Percentiles rank a stretch among this genome's conserved stretches.
Conservation (phyloP, 441 rosid species). For the Geranium incanum region DNA sequence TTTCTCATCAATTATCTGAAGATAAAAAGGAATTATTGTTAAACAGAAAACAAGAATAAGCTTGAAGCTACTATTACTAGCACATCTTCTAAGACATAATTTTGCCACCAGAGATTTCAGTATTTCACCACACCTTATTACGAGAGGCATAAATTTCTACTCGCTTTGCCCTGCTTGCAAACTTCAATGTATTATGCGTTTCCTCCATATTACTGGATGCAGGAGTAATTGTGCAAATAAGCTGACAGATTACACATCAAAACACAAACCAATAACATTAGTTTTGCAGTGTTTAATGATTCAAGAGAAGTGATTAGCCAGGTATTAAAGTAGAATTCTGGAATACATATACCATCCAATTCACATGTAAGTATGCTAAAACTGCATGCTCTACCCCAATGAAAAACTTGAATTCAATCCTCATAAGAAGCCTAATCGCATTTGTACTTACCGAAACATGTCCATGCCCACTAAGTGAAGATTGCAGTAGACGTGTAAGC, state of each 20-base stretch:
- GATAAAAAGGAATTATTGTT: conserved; percentile 15
- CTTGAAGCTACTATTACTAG: conserved; percentile 8
- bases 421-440: conserved; percentile 7
- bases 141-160: conserved; percentile 96
- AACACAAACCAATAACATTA: conserved; percentile 15
- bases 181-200: conserved; percentile 95
- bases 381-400: not conserved
- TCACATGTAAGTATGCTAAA: not conserved
- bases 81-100: not conserved
- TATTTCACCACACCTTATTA: conserved; percentile 63
- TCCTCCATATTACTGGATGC: conserved; percentile 97
- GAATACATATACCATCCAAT: not conserved
- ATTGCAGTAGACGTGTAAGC: conserved; percentile 97
- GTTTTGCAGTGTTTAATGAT: not conserved
- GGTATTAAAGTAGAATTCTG: not conserved
- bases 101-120: conserved; percentile 15
- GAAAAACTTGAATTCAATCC: conserved; percentile 7
- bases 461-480: conserved; percentile 94
- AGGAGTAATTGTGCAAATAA: conserved; percentile 97
- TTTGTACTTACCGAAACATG: conserved; percentile 87
- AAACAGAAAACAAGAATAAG: conserved; percentile 17
- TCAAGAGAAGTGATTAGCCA: not conserved
- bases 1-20: conserved; percentile 94
- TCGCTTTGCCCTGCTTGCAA: conserved; percentile 96
- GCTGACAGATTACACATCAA: conserved; percentile 40